These are phyloP conservation scores for Aureobasidium sp. DNA, from an alignment of 2,329 filamentous ascomycete genomes.

Conservation along the genomic window DNA sequence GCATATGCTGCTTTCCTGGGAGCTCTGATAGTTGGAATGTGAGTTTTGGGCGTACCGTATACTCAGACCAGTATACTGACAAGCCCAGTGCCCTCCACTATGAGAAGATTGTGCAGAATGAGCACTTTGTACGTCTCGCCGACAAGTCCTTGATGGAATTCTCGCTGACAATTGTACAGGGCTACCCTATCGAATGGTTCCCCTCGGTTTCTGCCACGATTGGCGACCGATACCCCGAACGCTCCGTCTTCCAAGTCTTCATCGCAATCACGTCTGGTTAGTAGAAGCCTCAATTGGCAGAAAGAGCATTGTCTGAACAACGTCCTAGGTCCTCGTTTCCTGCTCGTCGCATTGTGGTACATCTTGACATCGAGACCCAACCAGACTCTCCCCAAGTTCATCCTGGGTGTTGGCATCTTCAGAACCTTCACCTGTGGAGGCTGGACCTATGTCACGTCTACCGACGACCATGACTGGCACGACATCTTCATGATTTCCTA, in stretches of 20 bases:
- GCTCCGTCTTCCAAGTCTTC: conserved; percentile 94
- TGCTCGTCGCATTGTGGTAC: conserved; percentile 86
- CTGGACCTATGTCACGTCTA: conserved; percentile 98
- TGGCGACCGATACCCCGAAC: conserved; percentile 92
- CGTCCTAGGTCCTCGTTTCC: conserved; percentile 69
- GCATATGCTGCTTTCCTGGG: conserved; percentile 84
- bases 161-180: conserved; percentile 30
- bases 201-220: conserved; percentile 69
- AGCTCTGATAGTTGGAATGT: conserved; percentile 68
- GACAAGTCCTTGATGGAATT: not conserved
- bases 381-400: conserved; percentile 67
- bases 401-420: conserved; percentile 72
- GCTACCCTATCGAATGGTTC: conserved; percentile 49
- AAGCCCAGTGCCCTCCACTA: conserved; percentile 64
- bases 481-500: conserved; percentile 99
- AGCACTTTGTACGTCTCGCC: conserved; percentile 58
- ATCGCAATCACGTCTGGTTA: conserved; percentile 87
- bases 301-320: conserved; percentile 10
- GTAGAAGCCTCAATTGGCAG: not conserved
- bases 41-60: not conserved
- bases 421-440: conserved; percentile 90
- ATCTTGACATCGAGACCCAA: conserved; percentile 72
- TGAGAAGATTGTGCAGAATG: conserved; percentile 95
- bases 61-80: conserved; percentile 8
- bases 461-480: conserved; percentile 97